phyloP scores from a whole-genome alignment of 2,329 filamentous ascomycete species.

The Zymoseptoria pseudotritici region DNA sequence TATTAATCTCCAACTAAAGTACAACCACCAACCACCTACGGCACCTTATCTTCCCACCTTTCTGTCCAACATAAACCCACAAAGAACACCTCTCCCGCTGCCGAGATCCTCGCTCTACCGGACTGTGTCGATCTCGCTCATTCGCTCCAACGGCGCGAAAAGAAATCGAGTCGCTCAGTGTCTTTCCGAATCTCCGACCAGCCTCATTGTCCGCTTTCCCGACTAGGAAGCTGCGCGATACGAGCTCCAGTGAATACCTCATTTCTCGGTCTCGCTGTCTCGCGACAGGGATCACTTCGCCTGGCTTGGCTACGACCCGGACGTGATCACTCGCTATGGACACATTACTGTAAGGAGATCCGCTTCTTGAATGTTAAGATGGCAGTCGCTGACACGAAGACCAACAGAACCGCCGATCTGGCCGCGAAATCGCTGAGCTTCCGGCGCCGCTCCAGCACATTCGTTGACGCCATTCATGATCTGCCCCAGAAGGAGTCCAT shows the following conservation, averaged over 20 bases:
- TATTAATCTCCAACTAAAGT: neutral
- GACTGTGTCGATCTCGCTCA: neutral
- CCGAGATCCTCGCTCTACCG: neutral
- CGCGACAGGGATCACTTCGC: neutral
- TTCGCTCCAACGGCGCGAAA: neutral
- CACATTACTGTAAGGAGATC: conserved; percentile 15
- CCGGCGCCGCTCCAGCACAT: conserved; percentile 86
- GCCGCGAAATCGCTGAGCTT: conserved; percentile 86
- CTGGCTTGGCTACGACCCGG: neutral
- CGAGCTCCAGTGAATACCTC: neutral
- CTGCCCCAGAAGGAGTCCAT: conserved; percentile 73
- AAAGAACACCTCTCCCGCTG: neutral
- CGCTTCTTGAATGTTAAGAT: neutral
- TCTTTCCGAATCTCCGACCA: neutral
- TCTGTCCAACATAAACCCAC: neutral
- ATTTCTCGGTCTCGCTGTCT: neutral
- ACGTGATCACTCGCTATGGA: conserved; percentile 10
- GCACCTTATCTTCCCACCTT: neutral
- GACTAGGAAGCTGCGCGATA: neutral
- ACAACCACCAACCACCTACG: neutral
- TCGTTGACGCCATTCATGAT: conserved; percentile 96
- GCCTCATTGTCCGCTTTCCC: neutral
- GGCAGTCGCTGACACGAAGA: conserved; percentile 1
- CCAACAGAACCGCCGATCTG: conserved; percentile 65
- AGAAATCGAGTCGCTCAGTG: neutral